Evolutionary conservation across 306 rosid species (phyloP), one percentile per base, ranked within the genome.

Genomic region (Luffa acutangula): DNA sequence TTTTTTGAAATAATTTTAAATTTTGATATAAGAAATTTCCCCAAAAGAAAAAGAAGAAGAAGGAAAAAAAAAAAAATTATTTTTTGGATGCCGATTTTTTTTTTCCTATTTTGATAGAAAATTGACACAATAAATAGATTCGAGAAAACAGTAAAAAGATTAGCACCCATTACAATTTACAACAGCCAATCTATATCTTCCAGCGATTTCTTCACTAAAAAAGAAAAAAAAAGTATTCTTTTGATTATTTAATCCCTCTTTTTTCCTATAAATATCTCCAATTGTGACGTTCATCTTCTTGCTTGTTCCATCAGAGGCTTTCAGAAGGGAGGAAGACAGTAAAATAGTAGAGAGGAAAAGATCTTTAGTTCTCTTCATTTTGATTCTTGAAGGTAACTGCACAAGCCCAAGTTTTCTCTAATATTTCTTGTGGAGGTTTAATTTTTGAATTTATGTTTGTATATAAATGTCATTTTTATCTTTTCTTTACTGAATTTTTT

Each of bases 401-500:
- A 18, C 72, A 58, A 66, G n/a, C 18, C 54, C 36, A 77, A 77
- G 3, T 65, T 18, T 63, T 56, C 77, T 57, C 73, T 56, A 25
- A 49, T 17, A 20, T 60, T 80, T 80, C 18, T 45, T 2, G 12
- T 49, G 43, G 54, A 75, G n/a, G 20, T 77, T 39, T 11, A 39
- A 9, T 48, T 43, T 63, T 18, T 18, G n/a, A 78, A 12, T 78
- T 63, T 14, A 17, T 45, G 17, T 63, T 15, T 15, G 10, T 57
- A 43, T 43, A 17, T 58, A 10, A 11, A 13, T 48, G 39, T 57
- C 36, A 6, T 20, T 60, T 41, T 74, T 41, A 33, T 10, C 73
- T 71, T 73, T 64, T 78, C 57, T 85, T 62, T 75, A 75, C 33
- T 75, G 84, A 82, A 48, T 82, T 85, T 87, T 66, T 81, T 45